phyloP scores from a whole-genome alignment of 495 filamentous ascomycete genomes.

The Penicillium verhagenii region DNA sequence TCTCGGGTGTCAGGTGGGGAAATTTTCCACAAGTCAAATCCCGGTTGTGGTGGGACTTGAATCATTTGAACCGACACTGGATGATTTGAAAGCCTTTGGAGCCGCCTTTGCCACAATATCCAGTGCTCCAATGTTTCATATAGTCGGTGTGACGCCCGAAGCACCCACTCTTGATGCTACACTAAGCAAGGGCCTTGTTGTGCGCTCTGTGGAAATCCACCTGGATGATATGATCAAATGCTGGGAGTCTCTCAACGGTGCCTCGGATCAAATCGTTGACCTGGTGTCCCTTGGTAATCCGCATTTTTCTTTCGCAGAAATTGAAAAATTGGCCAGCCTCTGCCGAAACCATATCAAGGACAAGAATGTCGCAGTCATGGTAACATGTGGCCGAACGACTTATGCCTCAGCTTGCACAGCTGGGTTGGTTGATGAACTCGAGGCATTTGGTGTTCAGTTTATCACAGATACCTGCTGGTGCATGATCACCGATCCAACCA shows the following conservation, averaged over 20 bases:
- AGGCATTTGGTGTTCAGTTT: constrained; percentile 25
- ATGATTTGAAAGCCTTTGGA: constrained; percentile 33
- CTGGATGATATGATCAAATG: background rate
- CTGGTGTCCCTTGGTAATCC: constrained; percentile 37
- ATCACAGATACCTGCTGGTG: constrained; percentile 36
- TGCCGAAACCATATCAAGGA: constrained; percentile 14
- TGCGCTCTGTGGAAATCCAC: background rate
- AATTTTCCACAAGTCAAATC: constrained; percentile 15
- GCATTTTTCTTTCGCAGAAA: constrained; percentile 30
- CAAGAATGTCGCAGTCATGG: constrained; percentile 6
- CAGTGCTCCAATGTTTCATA: constrained; percentile 35
- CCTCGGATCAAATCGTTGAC: constrained; percentile 12
- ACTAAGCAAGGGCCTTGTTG: constrained; percentile 1
- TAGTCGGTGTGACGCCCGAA: constrained; percentile 25
- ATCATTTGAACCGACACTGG: background rate
- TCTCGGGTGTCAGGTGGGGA: constrained; percentile 25
- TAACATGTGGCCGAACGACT: constrained; percentile 21
- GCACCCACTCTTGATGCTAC: constrained; percentile 9
- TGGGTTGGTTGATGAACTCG: constrained; percentile 10
- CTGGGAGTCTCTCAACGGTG: constrained; percentile 18
- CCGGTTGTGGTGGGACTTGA: constrained; percentile 29
- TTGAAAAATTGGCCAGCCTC: constrained; percentile 10
- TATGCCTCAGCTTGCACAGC: constrained; percentile 14
- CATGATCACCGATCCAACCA: constrained; percentile 26
- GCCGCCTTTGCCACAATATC: constrained; percentile 33